Base-by-base conservation (phyloP, 352 stramenopile genomes). In the Elongisporangium prolatum region DNA sequence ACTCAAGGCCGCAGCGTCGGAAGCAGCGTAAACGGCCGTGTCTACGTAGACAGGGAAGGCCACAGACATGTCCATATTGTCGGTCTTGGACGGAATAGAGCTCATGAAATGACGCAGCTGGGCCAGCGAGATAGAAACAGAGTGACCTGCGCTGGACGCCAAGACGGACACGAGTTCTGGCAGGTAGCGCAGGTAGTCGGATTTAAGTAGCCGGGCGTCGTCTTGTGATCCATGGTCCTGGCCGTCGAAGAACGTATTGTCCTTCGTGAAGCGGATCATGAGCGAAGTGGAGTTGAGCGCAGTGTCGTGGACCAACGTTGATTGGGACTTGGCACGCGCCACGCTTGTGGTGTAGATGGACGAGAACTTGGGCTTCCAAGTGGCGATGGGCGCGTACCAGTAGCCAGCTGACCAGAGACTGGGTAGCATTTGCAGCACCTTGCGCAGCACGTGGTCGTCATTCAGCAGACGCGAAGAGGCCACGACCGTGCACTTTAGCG, bases 231-330 rank as follows among this genome's bases (percentile, higher is more conserved):
- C 65, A 21, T 66, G 34, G 64, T 82, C 72, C 37, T 71, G 54
- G 52, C 76, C 74, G 47, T 74, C 61, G 47, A 68, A 40, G 38
- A 88, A 88, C 28, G 83, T 70, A 17, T 68, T 73, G 67, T 88
- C 75, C 59, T 88, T 88, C n/a, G 71, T 88, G 68, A 88, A 88
- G 24, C 78, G 78, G 47, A 86, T 70, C 21, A 83, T 71, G 3
- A 72, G 72, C 56, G 78, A 68, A 14, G 78, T 86, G 4, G 71
- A 67, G 52, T 86, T 84, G 20, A 86, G 56, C 24, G 77, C 69
- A 1, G 63, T 56, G 24, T 74, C 63, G 28, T 85, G 84, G 13
- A 52, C 25, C 34, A 34, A 34, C 57, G 4, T 48, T 14, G 6
- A 50, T 17, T 44, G 34, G 48, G 50, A 8, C 57, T 86, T 83